Evolutionary conservation across 169 alveolate genomes (phyloP).

Genomic region (Plasmodium cynomolgi): DNA sequence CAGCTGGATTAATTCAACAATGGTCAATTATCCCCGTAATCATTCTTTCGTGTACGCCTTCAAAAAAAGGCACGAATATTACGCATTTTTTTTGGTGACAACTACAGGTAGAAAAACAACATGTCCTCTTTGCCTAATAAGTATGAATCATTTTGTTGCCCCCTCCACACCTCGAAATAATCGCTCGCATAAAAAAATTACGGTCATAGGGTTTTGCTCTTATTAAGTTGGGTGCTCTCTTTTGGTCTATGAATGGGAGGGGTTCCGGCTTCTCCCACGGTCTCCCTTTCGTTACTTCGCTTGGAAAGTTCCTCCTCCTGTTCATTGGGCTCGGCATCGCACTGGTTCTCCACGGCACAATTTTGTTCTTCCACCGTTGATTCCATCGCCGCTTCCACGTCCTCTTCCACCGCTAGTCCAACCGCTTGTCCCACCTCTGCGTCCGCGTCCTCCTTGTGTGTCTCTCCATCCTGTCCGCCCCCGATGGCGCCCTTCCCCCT

Average conservation of each 20-base stretch:
- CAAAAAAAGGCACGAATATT: not conserved
- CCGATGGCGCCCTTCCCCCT: not conserved
- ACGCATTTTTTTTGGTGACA: not conserved
- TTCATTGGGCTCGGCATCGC: not conserved
- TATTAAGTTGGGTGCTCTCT: not conserved
- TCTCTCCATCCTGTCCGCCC: not conserved
- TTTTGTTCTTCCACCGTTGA: not conserved
- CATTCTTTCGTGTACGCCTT: not conserved
- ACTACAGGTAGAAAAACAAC: not conserved
- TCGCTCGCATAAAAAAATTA: not conserved
- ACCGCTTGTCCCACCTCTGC: not conserved
- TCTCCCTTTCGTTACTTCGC: not conserved
- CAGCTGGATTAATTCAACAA: not conserved
- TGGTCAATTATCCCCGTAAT: not conserved
- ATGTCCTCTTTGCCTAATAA: not conserved
- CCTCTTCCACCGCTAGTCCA: not conserved
- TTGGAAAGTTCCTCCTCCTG: not conserved
- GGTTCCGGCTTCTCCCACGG: not conserved
- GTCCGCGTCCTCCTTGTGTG: not conserved
- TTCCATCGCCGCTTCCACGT: not conserved
- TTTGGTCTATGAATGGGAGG: not conserved
- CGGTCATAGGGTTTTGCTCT: constrained; percentile 39
- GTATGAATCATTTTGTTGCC: not conserved
- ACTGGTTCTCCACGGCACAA: not conserved
- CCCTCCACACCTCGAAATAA: not conserved